Percentiles rank a stretch among this genome's conserved stretches.
These are phyloP conservation scores for Tetraselmis chui DNA, from an alignment of 139 green algal species.

Conservation along the genomic window DNA sequence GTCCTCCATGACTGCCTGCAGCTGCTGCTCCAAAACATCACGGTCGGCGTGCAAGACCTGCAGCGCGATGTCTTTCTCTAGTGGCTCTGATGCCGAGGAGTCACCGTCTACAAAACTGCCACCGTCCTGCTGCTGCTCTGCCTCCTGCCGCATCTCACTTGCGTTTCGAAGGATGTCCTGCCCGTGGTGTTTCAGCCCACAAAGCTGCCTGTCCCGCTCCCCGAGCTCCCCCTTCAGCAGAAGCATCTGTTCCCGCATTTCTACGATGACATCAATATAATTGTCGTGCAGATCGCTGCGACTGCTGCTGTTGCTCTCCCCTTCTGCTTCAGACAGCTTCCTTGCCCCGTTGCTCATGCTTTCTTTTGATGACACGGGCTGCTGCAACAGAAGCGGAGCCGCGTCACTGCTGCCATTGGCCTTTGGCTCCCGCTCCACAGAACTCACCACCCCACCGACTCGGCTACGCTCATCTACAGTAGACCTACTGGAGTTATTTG, in stretches of 20 bases:
- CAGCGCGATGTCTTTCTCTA: not conserved
- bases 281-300: not conserved
- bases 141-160: not conserved
- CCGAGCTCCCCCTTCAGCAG: not conserved
- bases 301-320: constrained; percentile 1
- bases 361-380: not conserved
- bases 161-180: not conserved
- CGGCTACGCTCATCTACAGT: too few relatives aligned
- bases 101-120: too few relatives aligned
- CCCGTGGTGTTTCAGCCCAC: not conserved
- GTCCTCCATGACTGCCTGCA: not conserved
- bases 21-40: not conserved
- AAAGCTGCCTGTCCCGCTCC: not conserved
- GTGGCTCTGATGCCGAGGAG: too few relatives aligned
- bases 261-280: not conserved
- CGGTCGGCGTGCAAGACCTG: not conserved
- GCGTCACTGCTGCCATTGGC: too few relatives aligned
- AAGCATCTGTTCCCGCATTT: not conserved
- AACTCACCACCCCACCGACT: too few relatives aligned
- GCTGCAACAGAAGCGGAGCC: not conserved
- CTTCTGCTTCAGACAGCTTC: not conserved
- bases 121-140: not conserved
- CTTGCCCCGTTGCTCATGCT: constrained; percentile 4
- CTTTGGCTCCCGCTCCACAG: too few relatives aligned
- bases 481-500: too few relatives aligned